phyloP scores from a whole-genome alignment of 495 filamentous ascomycete genomes.

The Symbiotaphrina buchneri region DNA sequence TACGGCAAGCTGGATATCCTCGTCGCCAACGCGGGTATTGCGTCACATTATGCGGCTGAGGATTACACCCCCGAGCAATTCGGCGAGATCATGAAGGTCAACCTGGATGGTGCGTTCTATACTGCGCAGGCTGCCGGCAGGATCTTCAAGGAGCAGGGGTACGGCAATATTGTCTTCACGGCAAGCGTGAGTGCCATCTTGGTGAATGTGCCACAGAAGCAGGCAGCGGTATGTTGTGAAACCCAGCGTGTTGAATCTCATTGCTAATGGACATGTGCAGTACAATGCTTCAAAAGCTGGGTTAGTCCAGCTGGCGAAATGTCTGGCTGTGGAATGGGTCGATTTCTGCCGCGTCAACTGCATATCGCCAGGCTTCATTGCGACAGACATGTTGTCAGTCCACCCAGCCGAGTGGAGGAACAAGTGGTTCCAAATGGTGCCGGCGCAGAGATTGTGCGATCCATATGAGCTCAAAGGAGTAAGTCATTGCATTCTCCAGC shows the following conservation, averaged over 20 bases:
- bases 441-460: constrained; percentile 1
- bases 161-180: constrained; percentile 20
- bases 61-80: constrained; percentile 14
- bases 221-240: constrained; percentile 14
- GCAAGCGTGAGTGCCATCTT: constrained; percentile 19
- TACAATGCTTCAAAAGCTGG: constrained; percentile 3
- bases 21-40: constrained; percentile 1
- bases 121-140: constrained; percentile 19
- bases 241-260: not conserved
- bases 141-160: constrained; percentile 18
- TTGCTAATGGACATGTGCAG: not conserved
- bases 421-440: constrained; percentile 1
- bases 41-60: constrained; percentile 11
- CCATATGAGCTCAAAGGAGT: constrained; percentile 2
- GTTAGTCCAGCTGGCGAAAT: constrained; percentile 1
- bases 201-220: constrained; percentile 23
- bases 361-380: constrained; percentile 1
- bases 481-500: too few species aligned
- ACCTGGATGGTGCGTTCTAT: constrained; percentile 23
- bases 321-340: constrained; percentile 1
- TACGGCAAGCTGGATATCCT: constrained; percentile 1
- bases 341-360: constrained; percentile 1
- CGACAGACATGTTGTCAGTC: constrained; percentile 1
- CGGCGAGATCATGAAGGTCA: constrained; percentile 19
- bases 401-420: not conserved